Evolutionary conservation across 371 early-diverging fungal genomes (phyloP).

Genomic region (Mucor velutinosus): DNA sequence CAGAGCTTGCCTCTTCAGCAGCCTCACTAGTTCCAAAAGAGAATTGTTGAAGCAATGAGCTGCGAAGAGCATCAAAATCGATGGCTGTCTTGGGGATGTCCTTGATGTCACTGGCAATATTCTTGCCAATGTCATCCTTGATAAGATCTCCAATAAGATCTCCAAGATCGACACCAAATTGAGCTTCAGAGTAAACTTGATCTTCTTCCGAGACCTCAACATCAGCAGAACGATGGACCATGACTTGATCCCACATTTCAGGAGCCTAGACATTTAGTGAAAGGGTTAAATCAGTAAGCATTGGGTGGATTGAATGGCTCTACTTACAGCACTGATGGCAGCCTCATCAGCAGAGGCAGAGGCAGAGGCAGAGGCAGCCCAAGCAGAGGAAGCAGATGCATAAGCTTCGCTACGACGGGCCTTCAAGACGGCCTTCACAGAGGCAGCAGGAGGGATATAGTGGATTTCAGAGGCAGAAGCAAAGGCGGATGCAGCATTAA

Average conservation of each 20-base stretch:
- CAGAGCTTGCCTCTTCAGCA: neutral
- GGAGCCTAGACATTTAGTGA: neutral
- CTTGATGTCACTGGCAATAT: neutral
- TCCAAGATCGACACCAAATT: neutral
- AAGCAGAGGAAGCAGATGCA: neutral
- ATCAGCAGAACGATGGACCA: neutral
- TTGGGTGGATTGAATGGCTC: no score
- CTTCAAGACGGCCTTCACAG: neutral
- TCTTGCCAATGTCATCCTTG: neutral
- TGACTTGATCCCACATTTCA: neutral
- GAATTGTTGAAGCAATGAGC: neutral
- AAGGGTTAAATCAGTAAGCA: neutral
- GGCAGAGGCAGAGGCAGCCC: constrained; percentile 3
- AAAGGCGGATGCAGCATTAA: neutral
- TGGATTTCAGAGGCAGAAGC: neutral
- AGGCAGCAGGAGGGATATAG: neutral
- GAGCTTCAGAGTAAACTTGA: neutral
- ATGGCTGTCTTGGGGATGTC: neutral
- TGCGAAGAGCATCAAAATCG: neutral
- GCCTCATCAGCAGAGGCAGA: neutral
- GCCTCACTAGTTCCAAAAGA: neutral
- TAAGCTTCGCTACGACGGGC: neutral
- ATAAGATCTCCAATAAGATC: neutral
- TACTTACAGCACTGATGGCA: neutral
- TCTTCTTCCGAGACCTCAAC: neutral